Base-by-base conservation (phyloP, 768 basidiomycete genomes). In the Mycena polygramma region DNA sequence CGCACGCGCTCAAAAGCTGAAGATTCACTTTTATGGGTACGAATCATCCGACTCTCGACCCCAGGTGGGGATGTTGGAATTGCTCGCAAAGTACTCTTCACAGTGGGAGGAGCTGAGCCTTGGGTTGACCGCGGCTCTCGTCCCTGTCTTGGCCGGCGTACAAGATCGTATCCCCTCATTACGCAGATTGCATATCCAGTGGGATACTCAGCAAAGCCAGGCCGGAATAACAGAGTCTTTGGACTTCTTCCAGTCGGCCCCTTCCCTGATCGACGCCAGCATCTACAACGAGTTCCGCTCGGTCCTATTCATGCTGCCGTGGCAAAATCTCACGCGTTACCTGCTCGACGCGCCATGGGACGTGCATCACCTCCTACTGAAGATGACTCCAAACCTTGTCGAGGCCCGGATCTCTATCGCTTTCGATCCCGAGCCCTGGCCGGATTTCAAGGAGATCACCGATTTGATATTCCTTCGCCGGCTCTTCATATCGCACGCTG, bases 91-190 rank as follows among this genome's bases (percentile, higher is more conserved):
- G 10, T 48, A 37, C 35, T 19, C 46, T 10, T 35, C 48, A 7
- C 60, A 6, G 4, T 62, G 60, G 46, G 60, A 62, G 36, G 17
- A 37, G 36, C 60, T 62, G 19, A 24, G n/a, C 11, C n/a, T 62
- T 7, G 20, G 35, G 20, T 51, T 62, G n/a, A 49, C 60, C 1
- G 19, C 60, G 8, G 11, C 17, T 22, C 14, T 62, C 1, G 19
- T 39, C 9, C 60, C 60, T 8, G 20, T 49, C n/a, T 30, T 62
- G n/a, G 36, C 36, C 36, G 4, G 7, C n/a, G 35, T 62, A 7
- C 60, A 17, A 24, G 30, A 51, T 24, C 46, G 60, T 8, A 4
- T 62, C 11, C 60, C 48, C 3, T 36, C 30, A 11, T 26, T 62
- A 19, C 48, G 30, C 30, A n/a, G 48, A 7, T 20, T 46, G 30